Evolutionary conservation across 345 rosid species (phyloP), one percentile per base, ranked within the genome.

Genomic region (Syzygium aqueum): DNA sequence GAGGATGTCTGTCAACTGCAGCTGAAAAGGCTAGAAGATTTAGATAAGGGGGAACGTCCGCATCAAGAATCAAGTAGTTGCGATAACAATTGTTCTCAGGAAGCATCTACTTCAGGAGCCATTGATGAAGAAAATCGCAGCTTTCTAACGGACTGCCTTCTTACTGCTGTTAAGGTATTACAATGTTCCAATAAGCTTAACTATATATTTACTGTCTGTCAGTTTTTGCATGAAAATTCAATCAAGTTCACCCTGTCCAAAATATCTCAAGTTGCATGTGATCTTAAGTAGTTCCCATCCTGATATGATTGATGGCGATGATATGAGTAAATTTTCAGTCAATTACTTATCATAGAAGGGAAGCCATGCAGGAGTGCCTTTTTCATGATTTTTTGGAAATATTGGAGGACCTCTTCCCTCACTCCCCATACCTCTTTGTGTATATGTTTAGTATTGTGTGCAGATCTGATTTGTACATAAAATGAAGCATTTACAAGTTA

Each of bases 71-170:
- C 91, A 46, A 90, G 89, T 89, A 89, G 87, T 23, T 89, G 80
- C 17, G 91, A 90, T 80, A 52, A 46, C 86, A 88, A 84, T 88
- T 77, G 85, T 88, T 89, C 94, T 59, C 89, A 77, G 87, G 91
- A 85, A 85, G 89, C 88, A 85, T 92, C 94, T 87, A 59, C 89
- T 56, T 87, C 92, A 51, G 85, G 84, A 87, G 92, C 88, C 77
- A 65, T 54, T 87, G 94, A 94, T 86, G 90, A 93, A 90, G 99
- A 93, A 89, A 90, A 87, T 88, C 90, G 90, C 27, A 87, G 88
- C 89, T 96, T 94, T 86, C 87, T 95, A 85, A 92, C 94, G 51
- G 99, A 97, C 87, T 97, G 99, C 90, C 98, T 97, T 88, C 94
- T 95, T 88, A 90, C 98, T 77, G 95, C 98, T 77, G 96, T 97